Conservation (phyloP, 352 stramenopile species). For the Peronospora tabacina region DNA sequence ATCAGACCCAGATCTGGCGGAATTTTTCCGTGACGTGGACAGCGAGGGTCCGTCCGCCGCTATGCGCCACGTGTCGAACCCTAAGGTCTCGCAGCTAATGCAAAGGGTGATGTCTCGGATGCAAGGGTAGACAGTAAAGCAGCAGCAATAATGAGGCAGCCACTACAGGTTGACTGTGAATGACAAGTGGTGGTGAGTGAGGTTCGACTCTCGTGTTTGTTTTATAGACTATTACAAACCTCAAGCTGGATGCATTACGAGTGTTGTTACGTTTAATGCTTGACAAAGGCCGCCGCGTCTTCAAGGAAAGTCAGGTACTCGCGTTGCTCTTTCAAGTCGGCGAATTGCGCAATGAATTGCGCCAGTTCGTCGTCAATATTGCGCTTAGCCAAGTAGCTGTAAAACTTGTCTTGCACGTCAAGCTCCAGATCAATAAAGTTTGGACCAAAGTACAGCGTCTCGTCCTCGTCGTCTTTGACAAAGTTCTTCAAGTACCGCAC, state of each 20-base stretch:
- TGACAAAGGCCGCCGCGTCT: slow-evolving; percentile 56
- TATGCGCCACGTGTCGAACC: slow-evolving; percentile 85
- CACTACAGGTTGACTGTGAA: slow-evolving; percentile 8
- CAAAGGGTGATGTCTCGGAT: slow-evolving; percentile 65
- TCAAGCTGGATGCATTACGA: slow-evolving; percentile 8
- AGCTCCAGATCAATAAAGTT: slow-evolving; percentile 79
- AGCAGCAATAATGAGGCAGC: slow-evolving; percentile 9
- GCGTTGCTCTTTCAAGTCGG: slow-evolving; percentile 81
- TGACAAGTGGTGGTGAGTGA: slow-evolving; percentile 13
- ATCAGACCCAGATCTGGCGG: slow-evolving; percentile 61
- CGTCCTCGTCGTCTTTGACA: slow-evolving; percentile 43
- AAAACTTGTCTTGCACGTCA: slow-evolving; percentile 79
- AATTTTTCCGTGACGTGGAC: slow-evolving; percentile 81
- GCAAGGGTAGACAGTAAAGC: slow-evolving; percentile 28
- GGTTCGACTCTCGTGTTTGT: slow-evolving; percentile 12
- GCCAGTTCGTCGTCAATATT: slow-evolving; percentile 78
- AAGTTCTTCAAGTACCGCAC: slow-evolving; percentile 63
- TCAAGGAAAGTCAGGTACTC: slow-evolving; percentile 79
- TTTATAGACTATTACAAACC: slow-evolving; percentile 7
- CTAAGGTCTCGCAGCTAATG: slow-evolving; percentile 74
- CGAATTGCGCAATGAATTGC: slow-evolving; percentile 81
- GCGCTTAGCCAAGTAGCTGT: slow-evolving; percentile 65
- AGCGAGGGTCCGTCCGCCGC: slow-evolving; percentile 62
- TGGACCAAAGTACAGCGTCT: slow-evolving; percentile 67
- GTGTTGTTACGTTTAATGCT: slow-evolving; percentile 40